Percentiles rank a stretch among this genome's conserved stretches.
phyloP scores from a whole-genome alignment of 2,329 filamentous ascomycete genomes.

The Myriosclerotinia curreyana region DNA sequence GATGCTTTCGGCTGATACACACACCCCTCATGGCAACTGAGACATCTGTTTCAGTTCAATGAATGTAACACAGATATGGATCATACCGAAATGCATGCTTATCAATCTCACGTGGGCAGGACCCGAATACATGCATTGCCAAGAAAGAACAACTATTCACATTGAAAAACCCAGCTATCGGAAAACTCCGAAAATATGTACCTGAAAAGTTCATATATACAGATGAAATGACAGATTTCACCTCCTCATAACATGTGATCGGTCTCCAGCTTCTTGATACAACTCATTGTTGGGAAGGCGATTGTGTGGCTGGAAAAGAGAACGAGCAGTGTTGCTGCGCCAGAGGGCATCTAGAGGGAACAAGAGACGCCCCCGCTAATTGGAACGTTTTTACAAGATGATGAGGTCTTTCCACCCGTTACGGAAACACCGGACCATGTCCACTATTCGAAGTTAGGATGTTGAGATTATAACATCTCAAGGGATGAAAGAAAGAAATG shows the following conservation, averaged over 20 bases:
- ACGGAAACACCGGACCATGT: constrained; percentile 50
- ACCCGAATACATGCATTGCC: not conserved
- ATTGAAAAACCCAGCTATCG: constrained; percentile 1
- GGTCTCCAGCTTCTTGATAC: not conserved
- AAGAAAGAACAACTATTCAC: constrained; percentile 2
- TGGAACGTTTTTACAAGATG: constrained; percentile 42
- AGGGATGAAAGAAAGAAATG: not conserved
- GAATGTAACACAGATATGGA: not conserved
- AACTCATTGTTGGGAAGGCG: not conserved
- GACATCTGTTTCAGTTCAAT: not conserved
- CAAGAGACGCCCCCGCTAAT: constrained; percentile 24
- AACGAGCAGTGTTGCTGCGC: not conserved
- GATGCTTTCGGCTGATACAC: constrained; percentile 10
- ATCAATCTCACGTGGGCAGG: constrained; percentile 11
- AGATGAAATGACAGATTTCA: not conserved
- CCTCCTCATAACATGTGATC: not conserved
- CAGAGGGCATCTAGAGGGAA: not conserved
- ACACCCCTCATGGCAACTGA: constrained; percentile 7
- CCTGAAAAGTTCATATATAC: not conserved
- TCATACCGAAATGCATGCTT: too few species aligned
- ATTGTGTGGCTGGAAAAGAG: not conserved
- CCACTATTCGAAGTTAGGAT: constrained; percentile 41
- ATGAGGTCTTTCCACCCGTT: constrained; percentile 50
- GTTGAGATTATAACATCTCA: not conserved
- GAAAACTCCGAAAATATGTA: constrained; percentile 7